Evolutionary conservation across 2,329 filamentous ascomycete genomes (phyloP).

Genomic region (Fusarium torulosum): DNA sequence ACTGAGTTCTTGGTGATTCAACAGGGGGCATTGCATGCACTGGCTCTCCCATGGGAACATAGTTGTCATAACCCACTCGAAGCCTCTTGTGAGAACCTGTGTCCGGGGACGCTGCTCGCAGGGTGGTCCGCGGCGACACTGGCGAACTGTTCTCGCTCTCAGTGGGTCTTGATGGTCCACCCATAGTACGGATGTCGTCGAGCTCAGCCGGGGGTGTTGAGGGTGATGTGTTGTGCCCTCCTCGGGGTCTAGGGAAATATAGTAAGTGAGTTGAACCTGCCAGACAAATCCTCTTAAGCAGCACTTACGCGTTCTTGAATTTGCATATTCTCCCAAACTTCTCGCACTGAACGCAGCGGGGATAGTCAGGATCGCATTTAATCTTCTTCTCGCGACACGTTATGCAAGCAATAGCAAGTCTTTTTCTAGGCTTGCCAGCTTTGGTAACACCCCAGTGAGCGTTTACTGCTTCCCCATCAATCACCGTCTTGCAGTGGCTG

Average conservation of each 20-base stretch:
- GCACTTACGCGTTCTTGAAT: constrained; percentile 86
- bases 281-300: constrained; percentile 9
- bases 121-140: constrained; percentile 60
- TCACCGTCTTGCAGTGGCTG: constrained; percentile 82
- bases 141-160: constrained; percentile 62
- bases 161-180: constrained; percentile 51
- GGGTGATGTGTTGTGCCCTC: constrained; percentile 69
- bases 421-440: constrained; percentile 91
- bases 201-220: constrained; percentile 65
- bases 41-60: constrained; percentile 54
- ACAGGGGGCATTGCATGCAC: constrained; percentile 48
- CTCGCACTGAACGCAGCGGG: constrained; percentile 90
- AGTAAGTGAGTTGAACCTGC: constrained; percentile 10
- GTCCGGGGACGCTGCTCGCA: constrained; percentile 52
- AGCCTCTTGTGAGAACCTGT: constrained; percentile 62
- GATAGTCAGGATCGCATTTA: constrained; percentile 91
- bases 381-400: constrained; percentile 98
- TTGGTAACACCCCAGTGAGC: constrained; percentile 95
- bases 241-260: constrained; percentile 61
- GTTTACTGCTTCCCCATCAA: constrained; percentile 89
- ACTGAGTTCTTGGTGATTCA: constrained; percentile 55
- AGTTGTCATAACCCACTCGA: constrained; percentile 62
- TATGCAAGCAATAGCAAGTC: constrained; percentile 90
- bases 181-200: constrained; percentile 58
- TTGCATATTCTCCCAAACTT: constrained; percentile 89